Conservation (phyloP, 768 basidiomycete species). For the Tulasnella sp. region DNA sequence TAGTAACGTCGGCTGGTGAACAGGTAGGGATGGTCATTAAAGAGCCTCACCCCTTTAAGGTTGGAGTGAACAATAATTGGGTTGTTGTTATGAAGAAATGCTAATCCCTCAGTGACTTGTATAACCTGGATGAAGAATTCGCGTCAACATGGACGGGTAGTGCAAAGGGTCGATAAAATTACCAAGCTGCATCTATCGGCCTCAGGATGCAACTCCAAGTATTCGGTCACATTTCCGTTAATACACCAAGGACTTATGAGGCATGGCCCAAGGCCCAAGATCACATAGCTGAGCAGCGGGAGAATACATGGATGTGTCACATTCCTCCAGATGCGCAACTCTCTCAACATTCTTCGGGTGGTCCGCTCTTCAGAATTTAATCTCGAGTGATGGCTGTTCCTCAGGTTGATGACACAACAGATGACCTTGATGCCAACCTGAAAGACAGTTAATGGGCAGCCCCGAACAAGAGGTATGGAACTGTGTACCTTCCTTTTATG, state of each 20-base stretch:
- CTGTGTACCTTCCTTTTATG: no score
- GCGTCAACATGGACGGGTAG: not conserved
- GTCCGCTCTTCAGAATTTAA: no score
- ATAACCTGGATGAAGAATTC: constrained; percentile 2
- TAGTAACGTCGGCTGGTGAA: not conserved
- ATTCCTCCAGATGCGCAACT: no score
- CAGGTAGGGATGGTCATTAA: no score
- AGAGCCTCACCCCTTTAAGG: constrained; percentile 19
- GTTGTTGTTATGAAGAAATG: constrained; percentile 15
- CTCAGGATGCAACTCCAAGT: not conserved
- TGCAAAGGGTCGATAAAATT: not conserved
- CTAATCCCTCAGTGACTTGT: constrained; percentile 16
- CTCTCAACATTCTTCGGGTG: no score
- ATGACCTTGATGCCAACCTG: no score
- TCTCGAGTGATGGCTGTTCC: no score
- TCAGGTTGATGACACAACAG: no score
- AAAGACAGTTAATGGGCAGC: no score
- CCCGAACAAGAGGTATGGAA: no score
- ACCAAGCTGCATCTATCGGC: not conserved
- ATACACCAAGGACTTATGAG: constrained; percentile 8
- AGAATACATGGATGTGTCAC: no score
- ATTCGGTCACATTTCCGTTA: constrained; percentile 7
- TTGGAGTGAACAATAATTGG: constrained; percentile 19
- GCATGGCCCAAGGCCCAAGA: not conserved
- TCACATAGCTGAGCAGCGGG: not conserved